Evolutionary conservation across 257 asterid species (phyloP), one percentile per base, ranked within the genome.

Genomic region (Verbascum thapsus): DNA sequence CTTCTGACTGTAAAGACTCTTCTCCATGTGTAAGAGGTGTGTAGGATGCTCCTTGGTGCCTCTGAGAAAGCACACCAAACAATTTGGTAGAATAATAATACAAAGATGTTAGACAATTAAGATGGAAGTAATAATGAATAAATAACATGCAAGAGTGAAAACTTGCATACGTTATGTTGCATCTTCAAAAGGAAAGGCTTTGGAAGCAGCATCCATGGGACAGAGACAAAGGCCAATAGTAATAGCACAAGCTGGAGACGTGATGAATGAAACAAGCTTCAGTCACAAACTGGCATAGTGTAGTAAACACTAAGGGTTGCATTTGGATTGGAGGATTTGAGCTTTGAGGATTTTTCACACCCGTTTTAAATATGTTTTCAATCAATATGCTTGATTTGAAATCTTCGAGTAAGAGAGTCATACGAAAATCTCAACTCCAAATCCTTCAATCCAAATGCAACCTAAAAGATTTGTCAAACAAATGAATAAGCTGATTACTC

Each of bases 191-290:
- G 83, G 78, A 92, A 85, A 59, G 99, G 99, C 78, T 89, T 92
- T 35, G 99, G 99, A 60, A 92, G 85, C 75, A 92, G 88, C 99
- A 92, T 92, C 99, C 99, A 92, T 23, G 99, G 99, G 63, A 92
- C 95, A 41, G 99, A 78, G 65, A 89, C 83, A 72, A 92, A 73
- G 32, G 97, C 95, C 76, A 80, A 76, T 44, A 89, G 72, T 49
- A 92, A 76, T 30, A 92, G 72, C 66, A 76, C 88, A 26, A 87
- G 74, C 99, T 92, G 96, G 50, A 74, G 7, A 76, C 39, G 56
- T 12, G 66, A 72, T 15, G 45, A 70, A 55, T 41, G 38, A 53
- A 53, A 61, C 23, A 23, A 69, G 45, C 41, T 13, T 8, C 12
- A 61, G 42, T 41, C 22, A 67, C n/a, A n/a, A n/a, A 35, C 69